These are phyloP conservation scores for Echinosophora koreensis DNA, from an alignment of 306 rosid genomes.

Conservation along the genomic window DNA sequence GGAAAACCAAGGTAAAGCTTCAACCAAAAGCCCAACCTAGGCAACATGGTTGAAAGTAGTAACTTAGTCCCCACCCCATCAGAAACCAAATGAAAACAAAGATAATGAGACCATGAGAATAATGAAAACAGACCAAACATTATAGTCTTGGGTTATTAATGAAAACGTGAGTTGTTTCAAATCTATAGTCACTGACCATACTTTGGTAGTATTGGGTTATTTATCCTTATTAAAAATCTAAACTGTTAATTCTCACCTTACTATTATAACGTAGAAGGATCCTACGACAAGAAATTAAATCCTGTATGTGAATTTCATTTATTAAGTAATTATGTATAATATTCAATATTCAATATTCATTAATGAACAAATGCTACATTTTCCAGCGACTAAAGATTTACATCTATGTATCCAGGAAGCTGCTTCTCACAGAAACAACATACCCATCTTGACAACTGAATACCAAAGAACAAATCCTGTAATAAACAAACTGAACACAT, in stretches of 20 bases:
- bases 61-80: too few species aligned
- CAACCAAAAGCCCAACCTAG: too few species aligned
- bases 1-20: too few species aligned
- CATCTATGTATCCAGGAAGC: neutral
- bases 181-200: too few species aligned
- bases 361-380: slow-evolving; percentile 4
- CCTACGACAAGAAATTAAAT: neutral
- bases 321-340: neutral
- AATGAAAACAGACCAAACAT: too few species aligned
- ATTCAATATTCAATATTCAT: neutral
- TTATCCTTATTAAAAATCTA: too few species aligned
- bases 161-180: neutral
- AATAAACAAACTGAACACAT: neutral
- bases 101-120: too few species aligned
- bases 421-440: neutral
- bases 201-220: too few species aligned
- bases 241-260: too few species aligned
- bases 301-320: neutral
- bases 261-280: neutral
- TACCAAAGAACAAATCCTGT: slow-evolving; percentile 10
- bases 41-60: too few species aligned
- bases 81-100: too few species aligned
- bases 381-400: neutral
- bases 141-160: too few species aligned
- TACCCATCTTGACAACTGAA: neutral